A percentile compares a stretch with the other conserved stretches of the same genome.
phyloP scores from a whole-genome alignment of 169 alveolate genomes.

The Plasmodium inui region DNA sequence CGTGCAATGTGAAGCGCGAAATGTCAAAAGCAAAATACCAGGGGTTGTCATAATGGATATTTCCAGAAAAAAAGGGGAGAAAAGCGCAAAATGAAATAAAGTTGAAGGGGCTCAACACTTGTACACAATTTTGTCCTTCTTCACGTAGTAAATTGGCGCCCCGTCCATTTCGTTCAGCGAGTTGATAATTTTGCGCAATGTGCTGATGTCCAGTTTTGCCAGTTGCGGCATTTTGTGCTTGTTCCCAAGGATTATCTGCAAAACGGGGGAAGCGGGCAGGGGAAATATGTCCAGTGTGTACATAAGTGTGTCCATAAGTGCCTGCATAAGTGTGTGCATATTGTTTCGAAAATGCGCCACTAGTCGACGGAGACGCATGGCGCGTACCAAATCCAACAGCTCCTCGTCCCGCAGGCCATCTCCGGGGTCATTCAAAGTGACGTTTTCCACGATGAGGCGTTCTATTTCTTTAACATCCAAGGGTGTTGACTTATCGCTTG shows the following conservation, averaged over 20 bases:
- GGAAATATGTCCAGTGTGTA: neutral
- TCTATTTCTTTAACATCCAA: conserved; percentile 46
- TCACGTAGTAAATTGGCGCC: conserved; percentile 67
- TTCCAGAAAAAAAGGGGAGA: conserved; percentile 20
- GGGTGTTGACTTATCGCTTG: neutral
- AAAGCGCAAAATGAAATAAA: neutral
- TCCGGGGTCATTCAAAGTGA: conserved; percentile 58
- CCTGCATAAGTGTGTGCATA: neutral
- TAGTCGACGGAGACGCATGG: neutral
- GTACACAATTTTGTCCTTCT: conserved; percentile 60
- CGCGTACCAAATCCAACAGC: conserved; percentile 78
- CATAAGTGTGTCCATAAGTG: neutral
- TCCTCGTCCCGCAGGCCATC: conserved; percentile 77
- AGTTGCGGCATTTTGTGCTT: conserved; percentile 60
- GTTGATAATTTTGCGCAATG: conserved; percentile 43
- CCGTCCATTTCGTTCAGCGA: conserved; percentile 74
- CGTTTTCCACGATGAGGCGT: conserved; percentile 60
- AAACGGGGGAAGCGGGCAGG: neutral
- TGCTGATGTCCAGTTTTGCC: conserved; percentile 29
- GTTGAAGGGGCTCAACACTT: conserved; percentile 6
- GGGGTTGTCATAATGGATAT: neutral
- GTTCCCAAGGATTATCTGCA: conserved; percentile 55
- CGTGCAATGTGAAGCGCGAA: neutral
- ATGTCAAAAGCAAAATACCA: neutral
- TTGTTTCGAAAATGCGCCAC: neutral